Percentiles rank a stretch among this genome's conserved stretches.
Conservation (phyloP, 1,284 basidiomycete genomes). For the Pseudozyma sp. region DNA sequence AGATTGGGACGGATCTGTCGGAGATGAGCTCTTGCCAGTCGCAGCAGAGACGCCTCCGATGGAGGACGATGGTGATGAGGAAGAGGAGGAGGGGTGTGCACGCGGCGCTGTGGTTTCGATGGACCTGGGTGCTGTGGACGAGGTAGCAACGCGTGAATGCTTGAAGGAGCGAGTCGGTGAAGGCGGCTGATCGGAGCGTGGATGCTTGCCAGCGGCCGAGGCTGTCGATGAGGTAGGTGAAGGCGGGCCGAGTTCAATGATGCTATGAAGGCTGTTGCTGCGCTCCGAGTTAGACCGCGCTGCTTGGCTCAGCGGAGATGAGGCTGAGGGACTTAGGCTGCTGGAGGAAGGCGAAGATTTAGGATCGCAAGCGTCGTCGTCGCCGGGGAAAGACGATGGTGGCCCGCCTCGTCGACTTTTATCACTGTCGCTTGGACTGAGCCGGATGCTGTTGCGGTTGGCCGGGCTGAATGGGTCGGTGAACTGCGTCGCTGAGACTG, state of each 20-base stretch:
- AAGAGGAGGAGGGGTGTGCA: slow-evolving; percentile 5
- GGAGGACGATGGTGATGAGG: slow-evolving; percentile 20
- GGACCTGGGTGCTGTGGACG: slow-evolving; percentile 1
- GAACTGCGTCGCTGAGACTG: slow-evolving; percentile 46
- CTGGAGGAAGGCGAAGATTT: slow-evolving; percentile 37
- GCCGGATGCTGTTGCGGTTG: slow-evolving; percentile 24
- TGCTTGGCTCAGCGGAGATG: slow-evolving; percentile 33
- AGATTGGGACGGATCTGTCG: slow-evolving; percentile 11
- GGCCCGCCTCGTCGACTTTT: slow-evolving; percentile 6
- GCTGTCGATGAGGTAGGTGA: slow-evolving; percentile 20
- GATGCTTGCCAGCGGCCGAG: slow-evolving; percentile 29
- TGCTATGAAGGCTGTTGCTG: slow-evolving; percentile 32
- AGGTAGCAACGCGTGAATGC: slow-evolving; percentile 25
- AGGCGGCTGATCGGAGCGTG: slow-evolving; percentile 35
- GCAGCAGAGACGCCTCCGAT: slow-evolving; percentile 5
- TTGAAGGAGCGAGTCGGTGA: slow-evolving; percentile 40
- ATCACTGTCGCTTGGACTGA: slow-evolving; percentile 24
- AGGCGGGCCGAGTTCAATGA: slow-evolving; percentile 24
- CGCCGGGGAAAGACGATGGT: slow-evolving; percentile 18
- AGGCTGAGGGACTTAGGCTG: slow-evolving; percentile 31
- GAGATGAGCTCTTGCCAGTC: slow-evolving; percentile 14
- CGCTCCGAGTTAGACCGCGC: slow-evolving; percentile 23
- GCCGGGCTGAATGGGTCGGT: slow-evolving; percentile 45
- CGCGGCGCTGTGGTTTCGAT: slow-evolving; percentile 6
- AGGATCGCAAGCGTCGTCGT: slow-evolving; percentile 46